These are phyloP conservation scores for Arachnopeziza araneosa DNA, from an alignment of 2,329 filamentous ascomycete genomes.

Conservation along the genomic window DNA sequence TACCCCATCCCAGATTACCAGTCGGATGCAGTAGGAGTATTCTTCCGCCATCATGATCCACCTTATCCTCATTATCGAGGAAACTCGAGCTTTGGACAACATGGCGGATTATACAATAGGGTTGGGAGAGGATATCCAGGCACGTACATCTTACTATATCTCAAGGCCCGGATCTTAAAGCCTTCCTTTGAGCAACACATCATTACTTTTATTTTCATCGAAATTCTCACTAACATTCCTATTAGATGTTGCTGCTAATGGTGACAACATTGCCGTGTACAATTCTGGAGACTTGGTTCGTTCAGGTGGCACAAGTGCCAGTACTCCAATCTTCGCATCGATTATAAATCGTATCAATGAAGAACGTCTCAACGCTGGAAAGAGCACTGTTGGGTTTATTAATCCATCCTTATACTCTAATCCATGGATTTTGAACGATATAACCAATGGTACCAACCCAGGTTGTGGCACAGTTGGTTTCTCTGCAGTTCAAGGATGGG, in stretches of 20 bases:
- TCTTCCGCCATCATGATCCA: conserved; percentile 33
- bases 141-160: background rate
- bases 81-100: background rate
- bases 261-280: background rate
- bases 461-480: conserved; percentile 29
- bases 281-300: conserved; percentile 11
- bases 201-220: background rate
- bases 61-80: conserved; percentile 2
- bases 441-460: conserved; percentile 30
- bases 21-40: conserved; percentile 37
- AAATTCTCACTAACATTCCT: background rate
- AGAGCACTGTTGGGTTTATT: conserved; percentile 4
- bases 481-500: conserved; percentile 9
- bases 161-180: background rate
- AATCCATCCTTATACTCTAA: conserved; percentile 47
- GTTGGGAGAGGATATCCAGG: background rate
- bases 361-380: background rate
- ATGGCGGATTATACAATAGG: background rate
- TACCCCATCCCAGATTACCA: conserved; percentile 8
- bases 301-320: conserved; percentile 32
- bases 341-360: background rate
- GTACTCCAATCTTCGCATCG: background rate
- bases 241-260: background rate
- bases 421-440: conserved; percentile 42
- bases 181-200: background rate